phyloP scores from a whole-genome alignment of 106 monocot genomes.

The Allium fistulosum region DNA sequence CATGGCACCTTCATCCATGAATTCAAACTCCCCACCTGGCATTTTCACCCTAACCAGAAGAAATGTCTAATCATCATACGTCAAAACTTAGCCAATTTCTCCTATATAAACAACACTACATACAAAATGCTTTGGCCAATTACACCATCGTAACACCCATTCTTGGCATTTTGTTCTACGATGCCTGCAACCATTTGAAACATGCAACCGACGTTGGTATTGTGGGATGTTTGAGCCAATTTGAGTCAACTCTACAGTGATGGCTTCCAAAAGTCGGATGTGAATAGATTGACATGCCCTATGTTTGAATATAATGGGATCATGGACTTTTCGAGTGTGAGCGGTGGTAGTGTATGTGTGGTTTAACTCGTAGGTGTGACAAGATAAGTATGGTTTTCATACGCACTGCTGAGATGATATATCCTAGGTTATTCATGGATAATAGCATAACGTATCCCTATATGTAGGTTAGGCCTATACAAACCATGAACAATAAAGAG shows the following conservation, averaged over 20 bases:
- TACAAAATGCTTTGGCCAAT: too few species aligned
- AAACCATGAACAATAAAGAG: too few species aligned
- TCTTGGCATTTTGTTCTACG: not conserved
- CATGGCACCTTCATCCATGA: not conserved
- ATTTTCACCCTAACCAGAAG: not conserved
- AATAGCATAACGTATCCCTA: too few species aligned
- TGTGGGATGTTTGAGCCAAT: constrained; percentile 19
- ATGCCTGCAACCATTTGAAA: not conserved
- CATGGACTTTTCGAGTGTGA: constrained; percentile 17
- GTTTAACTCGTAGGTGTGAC: too few species aligned
- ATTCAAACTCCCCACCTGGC: not conserved
- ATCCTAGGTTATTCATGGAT: too few species aligned
- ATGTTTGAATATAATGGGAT: constrained; percentile 29
- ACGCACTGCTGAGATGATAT: too few species aligned
- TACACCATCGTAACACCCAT: not conserved
- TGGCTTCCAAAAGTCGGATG: not conserved
- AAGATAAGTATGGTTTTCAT: too few species aligned
- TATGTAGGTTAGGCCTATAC: too few species aligned
- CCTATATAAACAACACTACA: not conserved
- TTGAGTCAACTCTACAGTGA: constrained; percentile 21
- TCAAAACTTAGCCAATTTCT: not conserved
- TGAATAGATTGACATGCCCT: constrained; percentile 15
- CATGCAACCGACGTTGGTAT: not conserved
- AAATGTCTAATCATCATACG: not conserved
- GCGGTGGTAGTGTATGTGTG: constrained; percentile 10